Evolutionary conservation across 176 grass and related monocot species (phyloP).

Genomic region (Pharus latifolius): DNA sequence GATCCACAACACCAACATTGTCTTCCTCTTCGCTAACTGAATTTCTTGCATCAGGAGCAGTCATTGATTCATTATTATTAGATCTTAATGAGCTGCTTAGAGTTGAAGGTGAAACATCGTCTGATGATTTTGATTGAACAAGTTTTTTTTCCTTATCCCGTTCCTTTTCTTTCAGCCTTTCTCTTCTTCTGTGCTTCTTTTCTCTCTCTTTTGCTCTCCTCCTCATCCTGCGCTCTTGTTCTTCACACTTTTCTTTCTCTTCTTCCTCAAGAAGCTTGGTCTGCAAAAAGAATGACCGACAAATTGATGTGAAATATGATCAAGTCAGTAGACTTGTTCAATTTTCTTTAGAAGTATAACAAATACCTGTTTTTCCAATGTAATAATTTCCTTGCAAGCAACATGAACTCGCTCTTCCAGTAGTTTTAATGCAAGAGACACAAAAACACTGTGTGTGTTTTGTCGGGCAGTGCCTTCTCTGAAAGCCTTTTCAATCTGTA

Average conservation of each 20-base stretch:
- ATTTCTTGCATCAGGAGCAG: constrained; percentile 30
- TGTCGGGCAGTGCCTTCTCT: constrained; percentile 79
- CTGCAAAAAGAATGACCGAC: constrained; percentile 24
- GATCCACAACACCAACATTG: neutral
- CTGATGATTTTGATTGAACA: constrained; percentile 27
- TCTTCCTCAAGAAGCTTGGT: constrained; percentile 95
- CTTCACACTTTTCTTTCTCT: constrained; percentile 89
- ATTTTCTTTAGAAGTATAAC: constrained; percentile 10
- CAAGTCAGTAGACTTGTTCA: neutral
- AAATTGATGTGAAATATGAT: constrained; percentile 14
- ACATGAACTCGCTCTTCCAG: constrained; percentile 75
- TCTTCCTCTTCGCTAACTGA: constrained; percentile 45
- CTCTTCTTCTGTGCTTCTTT: constrained; percentile 94
- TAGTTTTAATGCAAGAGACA: constrained; percentile 62
- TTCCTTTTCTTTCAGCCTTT: constrained; percentile 85
- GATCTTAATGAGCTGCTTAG: constrained; percentile 23
- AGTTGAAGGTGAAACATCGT: constrained; percentile 20
- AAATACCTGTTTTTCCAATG: constrained; percentile 91
- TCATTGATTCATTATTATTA: constrained; percentile 30
- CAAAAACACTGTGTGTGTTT: constrained; percentile 83
- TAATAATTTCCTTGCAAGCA: constrained; percentile 96
- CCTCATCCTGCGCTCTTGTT: constrained; percentile 80
- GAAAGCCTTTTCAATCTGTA: constrained; percentile 91
- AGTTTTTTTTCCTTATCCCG: constrained; percentile 46
- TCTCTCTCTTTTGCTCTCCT: constrained; percentile 82